Evolutionary conservation across 176 grass and related monocot genomes (phyloP), one percentile per base, ranked within the genome.

Genomic region (Oryza meridionalis): DNA sequence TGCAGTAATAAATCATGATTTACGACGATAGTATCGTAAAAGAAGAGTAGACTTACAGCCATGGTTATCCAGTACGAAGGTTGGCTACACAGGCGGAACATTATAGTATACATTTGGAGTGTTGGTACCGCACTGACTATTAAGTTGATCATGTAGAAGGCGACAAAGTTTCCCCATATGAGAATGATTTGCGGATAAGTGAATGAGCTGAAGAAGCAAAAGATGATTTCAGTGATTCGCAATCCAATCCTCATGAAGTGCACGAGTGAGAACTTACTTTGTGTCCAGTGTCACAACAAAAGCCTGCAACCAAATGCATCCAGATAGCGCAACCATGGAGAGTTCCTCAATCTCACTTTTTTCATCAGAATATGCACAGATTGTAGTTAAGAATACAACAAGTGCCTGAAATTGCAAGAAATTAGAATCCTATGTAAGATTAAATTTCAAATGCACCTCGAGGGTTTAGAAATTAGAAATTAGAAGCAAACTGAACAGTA

Each of bases 281-380:
- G 90, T 95, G 29, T 98, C 95, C 49, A 94, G 71, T 1, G 89
- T 93, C 61, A 98, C 89, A 73, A 98, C 84, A 82, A 98, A 98
- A 71, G 95, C 91, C 85, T 98, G 95, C 33, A 98, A 88, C 92
- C 92, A 98, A 84, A 98, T 94, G 71, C 92, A 93, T 61, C 95
- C 95, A 35, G 95, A 98, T 13, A 98, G 88, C 25, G 92, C 88
- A 73, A 98, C 91, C 92, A 98, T 93, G 50, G 92, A 89, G 15
- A 98, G 89, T 84, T 98, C 88, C 82, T 90, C 89, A 87, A 90
- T 93, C 69, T 93, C 92, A 84, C 95, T 81, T 86, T 92, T 94
- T 81, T 97, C 88, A 77, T 83, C 84, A 70, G 90, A 83, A 86
- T 98, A 94, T 70, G 87, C 87, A 70, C 73, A 80, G 25, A 86